A percentile compares a stretch with the other conserved stretches of the same genome.
Conservation (phyloP, 495 filamentous ascomycete genomes). For the Neurospora tetrasperma region DNA sequence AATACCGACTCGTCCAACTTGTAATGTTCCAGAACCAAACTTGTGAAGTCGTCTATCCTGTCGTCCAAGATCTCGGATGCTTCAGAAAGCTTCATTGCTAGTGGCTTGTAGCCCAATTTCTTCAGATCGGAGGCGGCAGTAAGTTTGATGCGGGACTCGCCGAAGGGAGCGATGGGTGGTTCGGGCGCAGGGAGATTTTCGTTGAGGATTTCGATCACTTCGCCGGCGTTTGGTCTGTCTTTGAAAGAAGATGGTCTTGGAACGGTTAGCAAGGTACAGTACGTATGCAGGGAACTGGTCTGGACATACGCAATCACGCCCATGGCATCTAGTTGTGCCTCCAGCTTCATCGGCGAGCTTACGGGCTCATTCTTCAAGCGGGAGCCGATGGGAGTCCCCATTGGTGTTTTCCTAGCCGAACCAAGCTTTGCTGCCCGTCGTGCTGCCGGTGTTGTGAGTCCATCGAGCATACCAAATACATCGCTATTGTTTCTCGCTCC, state of each 20-base stretch:
- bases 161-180: slow-evolving; percentile 57
- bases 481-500: slow-evolving; percentile 44
- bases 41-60: slow-evolving; percentile 79
- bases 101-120: slow-evolving; percentile 82
- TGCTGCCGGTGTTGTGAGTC: slow-evolving; percentile 55
- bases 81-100: slow-evolving; percentile 89
- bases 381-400: slow-evolving; percentile 34
- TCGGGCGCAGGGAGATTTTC: slow-evolving; percentile 58
- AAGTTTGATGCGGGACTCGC: slow-evolving; percentile 69
- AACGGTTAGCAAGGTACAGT: slow-evolving; percentile 8
- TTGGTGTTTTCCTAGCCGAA: slow-evolving; percentile 49
- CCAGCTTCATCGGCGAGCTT: slow-evolving; percentile 37
- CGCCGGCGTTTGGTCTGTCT: slow-evolving; percentile 64
- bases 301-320: slow-evolving; percentile 27
- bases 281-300: background rate
- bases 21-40: slow-evolving; percentile 61
- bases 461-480: slow-evolving; percentile 84
- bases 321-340: slow-evolving; percentile 30
- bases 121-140: slow-evolving; percentile 75
- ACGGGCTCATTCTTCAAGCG: slow-evolving; percentile 33
- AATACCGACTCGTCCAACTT: slow-evolving; percentile 71
- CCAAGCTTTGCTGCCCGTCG: slow-evolving; percentile 38
- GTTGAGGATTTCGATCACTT: slow-evolving; percentile 74
- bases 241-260: slow-evolving; percentile 49
- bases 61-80: slow-evolving; percentile 89